Conservation (phyloP, 2,329 filamentous ascomycete species). For the Metarhizium brunneum region DNA sequence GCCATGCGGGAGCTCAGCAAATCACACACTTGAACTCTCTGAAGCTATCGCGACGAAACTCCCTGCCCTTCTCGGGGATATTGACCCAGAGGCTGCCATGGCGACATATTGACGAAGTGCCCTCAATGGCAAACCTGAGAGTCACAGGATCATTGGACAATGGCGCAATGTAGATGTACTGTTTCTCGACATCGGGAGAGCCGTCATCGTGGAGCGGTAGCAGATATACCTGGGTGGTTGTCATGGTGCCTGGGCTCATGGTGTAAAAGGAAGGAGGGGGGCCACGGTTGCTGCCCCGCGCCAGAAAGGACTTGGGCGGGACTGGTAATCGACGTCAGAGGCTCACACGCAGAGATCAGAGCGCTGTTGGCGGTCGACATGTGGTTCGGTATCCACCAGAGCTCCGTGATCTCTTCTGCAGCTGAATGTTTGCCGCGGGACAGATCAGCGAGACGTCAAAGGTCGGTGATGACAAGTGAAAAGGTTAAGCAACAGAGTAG, state of each 20-base stretch:
- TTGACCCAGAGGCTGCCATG: constrained; percentile 96
- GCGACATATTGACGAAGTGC: constrained; percentile 89
- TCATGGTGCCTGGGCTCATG: constrained; percentile 54
- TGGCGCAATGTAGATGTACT: constrained; percentile 86
- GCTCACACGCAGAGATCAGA: too few relatives aligned
- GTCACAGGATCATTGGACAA: constrained; percentile 63
- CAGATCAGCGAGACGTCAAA: neutral
- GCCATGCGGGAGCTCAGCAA: constrained; percentile 3
- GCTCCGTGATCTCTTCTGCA: neutral
- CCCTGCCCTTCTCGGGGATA: constrained; percentile 66
- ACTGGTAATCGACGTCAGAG: constrained; percentile 24
- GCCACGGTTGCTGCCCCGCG: constrained; percentile 9
- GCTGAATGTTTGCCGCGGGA: neutral
- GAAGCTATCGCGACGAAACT: constrained; percentile 73
- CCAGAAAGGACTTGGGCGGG: constrained; percentile 1
- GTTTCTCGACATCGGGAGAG: constrained; percentile 77
- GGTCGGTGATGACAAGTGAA: neutral
- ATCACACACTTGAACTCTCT: constrained; percentile 74
- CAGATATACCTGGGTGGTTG: constrained; percentile 69
- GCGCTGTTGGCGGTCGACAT: too few relatives aligned
- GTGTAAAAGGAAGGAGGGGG: constrained; percentile 21
- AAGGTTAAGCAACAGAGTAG: neutral
- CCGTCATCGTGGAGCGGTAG: constrained; percentile 89
- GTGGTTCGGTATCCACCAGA: neutral
- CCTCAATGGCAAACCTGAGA: constrained; percentile 84